These are phyloP conservation scores for Nitzschia inconspicua DNA, from an alignment of 108 stramenopile genomes.

Conservation along the genomic window DNA sequence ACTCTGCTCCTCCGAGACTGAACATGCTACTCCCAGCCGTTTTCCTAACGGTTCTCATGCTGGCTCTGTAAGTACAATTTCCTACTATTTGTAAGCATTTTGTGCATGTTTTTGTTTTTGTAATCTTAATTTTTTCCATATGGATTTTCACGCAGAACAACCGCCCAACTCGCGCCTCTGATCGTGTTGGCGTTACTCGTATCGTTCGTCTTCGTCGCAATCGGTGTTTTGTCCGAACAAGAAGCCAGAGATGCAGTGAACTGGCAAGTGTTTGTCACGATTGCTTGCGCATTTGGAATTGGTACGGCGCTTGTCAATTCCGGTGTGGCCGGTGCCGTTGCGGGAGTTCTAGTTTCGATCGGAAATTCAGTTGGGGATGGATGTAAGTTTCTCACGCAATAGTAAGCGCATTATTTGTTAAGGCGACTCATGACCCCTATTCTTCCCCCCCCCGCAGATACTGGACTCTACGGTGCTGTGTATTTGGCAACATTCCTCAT, in stretches of 20 bases:
- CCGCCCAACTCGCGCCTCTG: constrained; percentile 49
- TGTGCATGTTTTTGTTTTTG: no score
- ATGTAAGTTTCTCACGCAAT: constrained; percentile 30
- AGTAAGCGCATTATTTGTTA: no score
- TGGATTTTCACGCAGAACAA: constrained; percentile 10
- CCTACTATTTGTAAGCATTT: no score
- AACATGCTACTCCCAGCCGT: constrained; percentile 62
- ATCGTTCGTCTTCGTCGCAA: constrained; percentile 52
- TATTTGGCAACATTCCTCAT: constrained; percentile 83
- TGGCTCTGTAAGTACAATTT: constrained; percentile 25
- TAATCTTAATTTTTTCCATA: no score
- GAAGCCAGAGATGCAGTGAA: constrained; percentile 73
- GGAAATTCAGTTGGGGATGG: constrained; percentile 57
- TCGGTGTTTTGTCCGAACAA: constrained; percentile 74
- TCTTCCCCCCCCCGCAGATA: no score
- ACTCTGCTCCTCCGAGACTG: constrained; percentile 79
- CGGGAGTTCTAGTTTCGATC: constrained; percentile 47
- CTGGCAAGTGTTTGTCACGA: constrained; percentile 76
- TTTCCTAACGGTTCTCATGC: constrained; percentile 52
- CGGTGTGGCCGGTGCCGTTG: constrained; percentile 69
- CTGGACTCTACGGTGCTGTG: constrained; percentile 79
- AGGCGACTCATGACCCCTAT: no score
- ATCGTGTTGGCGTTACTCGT: constrained; percentile 63
- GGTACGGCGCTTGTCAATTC: constrained; percentile 75
- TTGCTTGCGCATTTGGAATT: constrained; percentile 81